Evolutionary conservation across 257 asterid genomes (phyloP).

Genomic region (Thymus mandschuricus): DNA sequence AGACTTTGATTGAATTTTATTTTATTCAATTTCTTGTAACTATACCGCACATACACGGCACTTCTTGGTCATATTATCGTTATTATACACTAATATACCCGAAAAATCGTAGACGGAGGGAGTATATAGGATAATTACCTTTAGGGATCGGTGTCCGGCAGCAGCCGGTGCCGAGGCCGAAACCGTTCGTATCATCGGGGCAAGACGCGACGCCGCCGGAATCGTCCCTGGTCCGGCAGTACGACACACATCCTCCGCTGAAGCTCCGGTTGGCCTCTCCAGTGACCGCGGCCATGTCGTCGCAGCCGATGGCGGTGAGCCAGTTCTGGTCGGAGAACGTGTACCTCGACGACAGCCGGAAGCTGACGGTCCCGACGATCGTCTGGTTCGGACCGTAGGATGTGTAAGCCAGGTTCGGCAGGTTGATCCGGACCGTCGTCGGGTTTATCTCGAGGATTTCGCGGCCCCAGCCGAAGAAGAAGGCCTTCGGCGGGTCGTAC

Average conservation of each 20-base stretch:
- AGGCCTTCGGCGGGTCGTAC: conserved; percentile 8
- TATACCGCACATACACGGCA: background rate
- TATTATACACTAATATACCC: background rate
- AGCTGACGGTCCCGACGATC: background rate
- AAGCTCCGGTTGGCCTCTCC: conserved; percentile 19
- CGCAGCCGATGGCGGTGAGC: conserved; percentile 37
- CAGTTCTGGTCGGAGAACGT: conserved; percentile 28
- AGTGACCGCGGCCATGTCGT: conserved; percentile 23
- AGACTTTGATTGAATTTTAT: no score
- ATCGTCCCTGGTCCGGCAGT: background rate
- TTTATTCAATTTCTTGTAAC: background rate
- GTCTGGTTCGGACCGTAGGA: background rate
- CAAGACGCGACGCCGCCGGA: conserved; percentile 18
- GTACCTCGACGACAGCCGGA: background rate
- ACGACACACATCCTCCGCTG: conserved; percentile 31
- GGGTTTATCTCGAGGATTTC: conserved; percentile 14
- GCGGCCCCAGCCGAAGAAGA: background rate
- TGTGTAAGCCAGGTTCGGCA: conserved; percentile 1
- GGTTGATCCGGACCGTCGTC: conserved; percentile 7
- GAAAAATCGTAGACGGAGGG: background rate
- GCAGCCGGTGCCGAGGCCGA: conserved; percentile 29
- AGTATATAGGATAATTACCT: background rate
- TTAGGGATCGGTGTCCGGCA: conserved; percentile 35
- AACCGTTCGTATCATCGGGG: conserved; percentile 26
- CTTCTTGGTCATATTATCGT: no score